Evolutionary conservation across 31 red algal species (phyloP), one percentile per base, ranked within the genome.

Genomic region (Endocladia muricata): DNA sequence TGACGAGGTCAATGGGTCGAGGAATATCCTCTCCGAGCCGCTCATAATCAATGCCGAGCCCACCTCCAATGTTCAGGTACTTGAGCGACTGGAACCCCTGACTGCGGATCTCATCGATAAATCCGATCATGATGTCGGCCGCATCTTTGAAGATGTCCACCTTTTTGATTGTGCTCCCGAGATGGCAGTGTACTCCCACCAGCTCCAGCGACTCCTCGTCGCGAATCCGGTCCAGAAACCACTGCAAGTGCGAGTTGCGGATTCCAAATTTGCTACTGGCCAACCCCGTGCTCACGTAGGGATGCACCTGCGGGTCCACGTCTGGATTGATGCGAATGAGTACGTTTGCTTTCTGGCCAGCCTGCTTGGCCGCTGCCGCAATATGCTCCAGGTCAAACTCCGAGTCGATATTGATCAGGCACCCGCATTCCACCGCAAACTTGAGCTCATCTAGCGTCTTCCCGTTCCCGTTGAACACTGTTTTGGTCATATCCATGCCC

Each of bases 241-340:
- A 98, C 40, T 89, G 63, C 31, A 98, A 73, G 42, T 93, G 90
- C 43, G 89, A 90, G 54, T 93, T 98, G 19, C 95, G 83, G 73
- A 98, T 98, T 43, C 95, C 95, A 83, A 98, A 98, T 55, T 98
- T 98, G 80, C 83, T 89, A 57, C 70, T 94, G 13, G 95, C 95
- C 11, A 98, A 63, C n/a, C 95, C 95, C 1, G 95, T 98, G 55
- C 83, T 89, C 4, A 98, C 83, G 75, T 98, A 98, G 35, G 95
- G 84, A 77, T 98, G 95, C 35, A 98, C 95, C 68, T 98, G 73
- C 1, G 95, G 95, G 69, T 98, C 95, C 28, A 98, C 89, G 68
- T 98, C 90, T 17, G 95, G 95, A 55, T 98, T 98, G 68, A 98
- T 98, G 28, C 95, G 71, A 59, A 98, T 90, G 19, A 98, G 54